phyloP scores from a whole-genome alignment of 75 land plant species.

The Ceratopteris richardii region DNA sequence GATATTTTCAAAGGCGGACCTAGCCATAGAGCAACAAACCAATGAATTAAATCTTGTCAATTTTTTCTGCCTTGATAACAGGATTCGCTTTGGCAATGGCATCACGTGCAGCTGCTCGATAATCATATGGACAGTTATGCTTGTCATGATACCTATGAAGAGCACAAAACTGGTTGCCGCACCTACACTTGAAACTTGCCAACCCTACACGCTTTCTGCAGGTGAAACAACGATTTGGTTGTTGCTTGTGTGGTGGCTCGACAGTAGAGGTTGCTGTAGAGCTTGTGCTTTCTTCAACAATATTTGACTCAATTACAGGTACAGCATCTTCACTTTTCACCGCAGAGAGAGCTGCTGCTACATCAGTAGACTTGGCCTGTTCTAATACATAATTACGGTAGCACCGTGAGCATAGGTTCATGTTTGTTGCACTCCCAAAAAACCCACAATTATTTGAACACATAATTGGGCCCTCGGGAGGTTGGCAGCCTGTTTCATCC shows the following conservation, averaged over 20 bases:
- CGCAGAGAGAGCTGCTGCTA: too few relatives aligned
- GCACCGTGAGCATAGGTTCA: constrained; percentile 90
- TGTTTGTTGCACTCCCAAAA: constrained; percentile 85
- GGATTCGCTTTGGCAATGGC: constrained; percentile 40
- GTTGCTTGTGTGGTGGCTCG: neutral
- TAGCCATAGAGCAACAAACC: too few relatives aligned
- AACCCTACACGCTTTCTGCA: constrained; percentile 48
- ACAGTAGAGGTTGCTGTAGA: neutral
- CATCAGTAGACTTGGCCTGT: constrained; percentile 44
- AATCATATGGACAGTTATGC: constrained; percentile 36
- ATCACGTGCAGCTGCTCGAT: constrained; percentile 27
- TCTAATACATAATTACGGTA: constrained; percentile 62
- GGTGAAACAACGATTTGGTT: constrained; percentile 24
- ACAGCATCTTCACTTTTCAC: neutral
- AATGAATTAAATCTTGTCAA: constrained; percentile 37
- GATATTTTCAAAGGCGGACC: too few relatives aligned
- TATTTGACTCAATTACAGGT: neutral
- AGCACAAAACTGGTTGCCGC: constrained; percentile 36
- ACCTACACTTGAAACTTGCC: constrained; percentile 35
- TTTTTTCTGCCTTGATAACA: constrained; percentile 35
- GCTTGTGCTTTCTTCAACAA: neutral
- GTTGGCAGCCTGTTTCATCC: too few relatives aligned
- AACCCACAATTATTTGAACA: too few relatives aligned
- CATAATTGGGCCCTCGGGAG: too few relatives aligned
- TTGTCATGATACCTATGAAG: constrained; percentile 32